phyloP scores from a whole-genome alignment of 75 land plant genomes.

The Adiantum capillusveneris region DNA sequence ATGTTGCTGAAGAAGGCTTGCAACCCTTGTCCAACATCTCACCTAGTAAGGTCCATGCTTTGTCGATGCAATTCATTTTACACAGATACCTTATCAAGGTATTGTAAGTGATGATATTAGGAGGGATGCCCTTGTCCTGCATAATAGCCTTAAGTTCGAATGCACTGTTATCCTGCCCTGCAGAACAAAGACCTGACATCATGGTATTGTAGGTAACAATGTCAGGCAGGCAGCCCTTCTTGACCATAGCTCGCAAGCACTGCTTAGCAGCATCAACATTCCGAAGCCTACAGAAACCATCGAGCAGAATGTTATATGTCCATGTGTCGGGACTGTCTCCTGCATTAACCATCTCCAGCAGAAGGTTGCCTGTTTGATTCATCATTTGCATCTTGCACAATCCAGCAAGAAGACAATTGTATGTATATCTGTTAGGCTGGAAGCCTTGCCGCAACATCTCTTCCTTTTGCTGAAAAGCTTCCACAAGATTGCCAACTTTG shows the following conservation, averaged over 20 bases:
- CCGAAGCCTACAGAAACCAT: slow-evolving; percentile 22
- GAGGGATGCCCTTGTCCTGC: slow-evolving; percentile 37
- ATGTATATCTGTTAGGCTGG: slow-evolving; percentile 22
- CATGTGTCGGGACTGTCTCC: slow-evolving; percentile 10
- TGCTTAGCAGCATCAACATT: slow-evolving; percentile 21
- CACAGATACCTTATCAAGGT: slow-evolving; percentile 36
- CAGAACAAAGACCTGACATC: slow-evolving; percentile 26
- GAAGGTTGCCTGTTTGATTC: slow-evolving; percentile 11
- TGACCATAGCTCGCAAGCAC: slow-evolving; percentile 24
- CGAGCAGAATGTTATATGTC: slow-evolving; percentile 22
- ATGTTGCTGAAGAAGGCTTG: slow-evolving; percentile 30
- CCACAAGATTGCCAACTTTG: slow-evolving; percentile 13
- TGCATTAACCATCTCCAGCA: slow-evolving; percentile 16
- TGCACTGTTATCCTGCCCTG: slow-evolving; percentile 19
- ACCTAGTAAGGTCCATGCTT: slow-evolving; percentile 39
- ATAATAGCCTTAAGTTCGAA: slow-evolving; percentile 42
- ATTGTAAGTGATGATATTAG: slow-evolving; percentile 43
- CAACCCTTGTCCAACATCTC: slow-evolving; percentile 50
- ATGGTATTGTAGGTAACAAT: slow-evolving; percentile 28
- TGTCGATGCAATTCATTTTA: slow-evolving; percentile 5
- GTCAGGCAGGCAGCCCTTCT: slow-evolving; percentile 31
- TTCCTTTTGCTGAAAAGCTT: slow-evolving; percentile 24
- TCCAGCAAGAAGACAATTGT: slow-evolving; percentile 9
- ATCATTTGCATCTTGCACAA: slow-evolving; percentile 20
- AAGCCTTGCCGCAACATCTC: slow-evolving; percentile 20